phyloP scores from a whole-genome alignment of 2,329 filamentous ascomycete species.

The Drechmeria coniospora region DNA sequence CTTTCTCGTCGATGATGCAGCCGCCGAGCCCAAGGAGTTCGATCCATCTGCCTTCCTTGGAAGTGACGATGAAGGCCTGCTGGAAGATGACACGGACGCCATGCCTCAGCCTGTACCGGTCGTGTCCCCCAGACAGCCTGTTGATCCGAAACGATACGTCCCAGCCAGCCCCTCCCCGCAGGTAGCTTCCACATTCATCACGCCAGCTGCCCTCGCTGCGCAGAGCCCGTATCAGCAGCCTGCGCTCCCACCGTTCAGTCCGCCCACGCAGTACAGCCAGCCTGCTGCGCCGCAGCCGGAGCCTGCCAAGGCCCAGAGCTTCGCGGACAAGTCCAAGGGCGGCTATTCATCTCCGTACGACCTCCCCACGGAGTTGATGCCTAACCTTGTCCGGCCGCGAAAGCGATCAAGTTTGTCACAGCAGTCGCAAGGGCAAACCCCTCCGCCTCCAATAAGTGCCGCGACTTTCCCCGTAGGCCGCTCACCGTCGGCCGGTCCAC shows the following conservation, averaged over 20 bases:
- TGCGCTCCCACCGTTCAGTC: slow-evolving; percentile 8
- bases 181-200: slow-evolving; percentile 9
- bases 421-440: slow-evolving; percentile 25
- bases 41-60: slow-evolving; percentile 55
- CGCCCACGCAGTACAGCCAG: slow-evolving; percentile 21
- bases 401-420: slow-evolving; percentile 47
- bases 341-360: slow-evolving; percentile 94
- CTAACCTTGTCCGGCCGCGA: slow-evolving; percentile 42
- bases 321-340: slow-evolving; percentile 76
- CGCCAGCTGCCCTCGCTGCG: slow-evolving; percentile 6
- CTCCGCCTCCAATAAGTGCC: slow-evolving; percentile 44
- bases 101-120: slow-evolving; percentile 6
- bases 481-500: slow-evolving; percentile 7
- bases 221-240: slow-evolving; percentile 11
- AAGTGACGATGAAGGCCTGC: slow-evolving; percentile 73
- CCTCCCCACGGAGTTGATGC: slow-evolving; percentile 66
- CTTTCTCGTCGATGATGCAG: slow-evolving; percentile 43
- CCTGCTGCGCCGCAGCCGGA: slow-evolving; percentile 25
- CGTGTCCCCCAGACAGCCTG: slow-evolving; percentile 2
- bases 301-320: slow-evolving; percentile 56
- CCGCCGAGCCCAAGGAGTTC: slow-evolving; percentile 26
- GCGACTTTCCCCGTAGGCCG: slow-evolving; percentile 32
- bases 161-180: slow-evolving; percentile 9
- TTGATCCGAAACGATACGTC: slow-evolving; percentile 11
- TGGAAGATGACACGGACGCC: slow-evolving; percentile 48